Evolutionary conservation across 164 flowering plant species (phyloP), one percentile per base, ranked within the genome.

Genomic region (Nymphaea thermarum): DNA sequence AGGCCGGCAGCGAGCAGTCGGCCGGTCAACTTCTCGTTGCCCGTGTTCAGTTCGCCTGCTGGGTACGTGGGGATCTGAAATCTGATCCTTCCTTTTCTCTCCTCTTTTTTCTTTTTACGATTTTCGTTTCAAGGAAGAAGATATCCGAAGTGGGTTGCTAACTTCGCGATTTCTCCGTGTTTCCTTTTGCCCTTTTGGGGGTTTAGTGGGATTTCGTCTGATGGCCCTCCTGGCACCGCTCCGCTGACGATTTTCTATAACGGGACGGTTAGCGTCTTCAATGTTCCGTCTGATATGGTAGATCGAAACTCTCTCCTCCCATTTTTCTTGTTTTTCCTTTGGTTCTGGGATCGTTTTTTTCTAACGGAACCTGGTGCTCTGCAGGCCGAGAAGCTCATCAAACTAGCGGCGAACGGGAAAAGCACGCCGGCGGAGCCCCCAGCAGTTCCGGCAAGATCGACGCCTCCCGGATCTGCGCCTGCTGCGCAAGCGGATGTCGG

Each of bases 341-440:
- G 36, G 36, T 25, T 25, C 36, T 25, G 36, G 36, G 36, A 25
- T 25, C 36, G 36, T 25, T 25, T 25, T 25, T 25, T 25, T 25
- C 36, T 25, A 25, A 25, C 36, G 36, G 36, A 25, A 25, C 36
- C 36, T 25, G 36, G 36, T 64, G 43, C 15, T 6, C 43, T 65
- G 11, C 44, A 87, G 91, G 89, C 81, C 44, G 92, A 80, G 71
- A 72, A n/a, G 42, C 81, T 85, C 44, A 43, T 87, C 72, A 87
- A 82, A 65, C 67, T 85, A 59, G 89, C 80, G 1, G 75, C 68
- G 57, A 77, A 76, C 25, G 81, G 76, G 61, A 72, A 68, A 25
- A 16, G 65, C 43, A 73, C 65, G 44, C 36, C 65, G 1, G 67
- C 18, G 15, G 79, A 74, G 63, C 25, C 77, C 11, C 61, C 67